Conservation (phyloP, 345 rosid genomes). For the Arabidopsis suecica region DNA sequence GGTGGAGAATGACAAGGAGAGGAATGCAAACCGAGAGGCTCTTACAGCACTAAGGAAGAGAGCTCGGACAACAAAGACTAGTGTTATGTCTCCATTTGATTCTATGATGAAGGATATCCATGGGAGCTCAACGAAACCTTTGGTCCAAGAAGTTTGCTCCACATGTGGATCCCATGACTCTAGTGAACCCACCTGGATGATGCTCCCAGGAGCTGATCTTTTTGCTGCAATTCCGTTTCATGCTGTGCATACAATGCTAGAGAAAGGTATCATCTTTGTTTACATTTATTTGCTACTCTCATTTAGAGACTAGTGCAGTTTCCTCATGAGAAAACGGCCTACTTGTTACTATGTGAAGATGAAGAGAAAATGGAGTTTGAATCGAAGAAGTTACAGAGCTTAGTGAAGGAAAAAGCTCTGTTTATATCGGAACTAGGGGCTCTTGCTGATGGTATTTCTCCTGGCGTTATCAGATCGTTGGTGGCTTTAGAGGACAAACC, state of each 20-base stretch:
- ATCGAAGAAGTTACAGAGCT: conserved; percentile 73
- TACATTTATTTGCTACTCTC: neutral
- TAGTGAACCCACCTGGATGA: conserved; percentile 77
- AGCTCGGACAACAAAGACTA: conserved; percentile 77
- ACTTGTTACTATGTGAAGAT: conserved; percentile 48
- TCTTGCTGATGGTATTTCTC: conserved; percentile 73
- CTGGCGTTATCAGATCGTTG: conserved; percentile 65
- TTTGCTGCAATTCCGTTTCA: conserved; percentile 79
- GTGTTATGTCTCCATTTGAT: conserved; percentile 70
- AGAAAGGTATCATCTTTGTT: conserved; percentile 56
- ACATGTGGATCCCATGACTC: conserved; percentile 80
- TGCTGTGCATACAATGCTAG: conserved; percentile 78
- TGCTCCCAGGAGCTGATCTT: conserved; percentile 76
- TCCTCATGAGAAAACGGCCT: neutral
- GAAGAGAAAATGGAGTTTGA: conserved; percentile 64
- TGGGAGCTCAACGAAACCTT: conserved; percentile 52
- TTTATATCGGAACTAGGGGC: conserved; percentile 70
- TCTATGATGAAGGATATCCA: conserved; percentile 72
- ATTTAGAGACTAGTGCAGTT: neutral
- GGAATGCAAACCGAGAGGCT: conserved; percentile 84
- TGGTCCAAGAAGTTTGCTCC: conserved; percentile 80
- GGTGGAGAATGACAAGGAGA: conserved; percentile 72
- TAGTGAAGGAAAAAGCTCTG: conserved; percentile 72
- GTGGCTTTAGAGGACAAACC: conserved; percentile 67
- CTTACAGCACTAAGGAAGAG: conserved; percentile 77